phyloP scores from a whole-genome alignment of 2,329 filamentous ascomycete genomes.

The Stagonosporopsis tanaceti region DNA sequence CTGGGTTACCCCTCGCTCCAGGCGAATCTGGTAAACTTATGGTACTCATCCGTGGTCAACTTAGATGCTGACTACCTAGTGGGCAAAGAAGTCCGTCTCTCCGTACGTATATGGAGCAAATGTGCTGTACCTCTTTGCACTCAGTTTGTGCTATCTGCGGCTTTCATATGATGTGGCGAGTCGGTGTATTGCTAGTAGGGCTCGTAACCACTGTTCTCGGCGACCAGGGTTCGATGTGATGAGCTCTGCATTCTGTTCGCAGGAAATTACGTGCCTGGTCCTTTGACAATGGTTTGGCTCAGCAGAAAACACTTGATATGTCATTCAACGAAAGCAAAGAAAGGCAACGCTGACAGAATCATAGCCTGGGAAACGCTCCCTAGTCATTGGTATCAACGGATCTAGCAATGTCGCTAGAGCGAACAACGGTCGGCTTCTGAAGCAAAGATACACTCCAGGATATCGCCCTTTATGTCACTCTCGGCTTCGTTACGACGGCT shows the following conservation, averaged over 20 bases:
- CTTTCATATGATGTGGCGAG: constrained; percentile 45
- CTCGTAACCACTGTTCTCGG: not conserved
- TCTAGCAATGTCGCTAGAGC: constrained; percentile 34
- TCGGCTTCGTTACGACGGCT: constrained; percentile 33
- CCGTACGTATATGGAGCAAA: not conserved
- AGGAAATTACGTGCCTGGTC: constrained; percentile 33
- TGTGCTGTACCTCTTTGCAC: not conserved
- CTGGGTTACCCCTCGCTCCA: constrained; percentile 28
- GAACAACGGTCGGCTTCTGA: constrained; percentile 32
- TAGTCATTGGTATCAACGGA: constrained; percentile 1
- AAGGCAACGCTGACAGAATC: not conserved
- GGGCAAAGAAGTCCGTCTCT: constrained; percentile 1
- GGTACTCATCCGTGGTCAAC: not conserved
- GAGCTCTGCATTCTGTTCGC: constrained; percentile 34
- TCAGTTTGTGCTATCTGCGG: no score
- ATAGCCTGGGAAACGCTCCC: constrained; percentile 3
- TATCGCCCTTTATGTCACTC: constrained; percentile 29
- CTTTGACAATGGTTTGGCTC: constrained; percentile 35
- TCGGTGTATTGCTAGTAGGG: constrained; percentile 49
- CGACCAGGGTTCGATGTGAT: constrained; percentile 22
- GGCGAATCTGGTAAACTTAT: constrained; percentile 27
- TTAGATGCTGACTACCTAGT: not conserved
- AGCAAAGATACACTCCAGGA: constrained; percentile 25
- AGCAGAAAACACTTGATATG: constrained; percentile 33
- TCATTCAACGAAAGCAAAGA: not conserved